Evolutionary conservation across 2,329 filamentous ascomycete genomes (phyloP), one percentile per base, ranked within the genome.

Genomic region (Sclerotinia trifoliorum): DNA sequence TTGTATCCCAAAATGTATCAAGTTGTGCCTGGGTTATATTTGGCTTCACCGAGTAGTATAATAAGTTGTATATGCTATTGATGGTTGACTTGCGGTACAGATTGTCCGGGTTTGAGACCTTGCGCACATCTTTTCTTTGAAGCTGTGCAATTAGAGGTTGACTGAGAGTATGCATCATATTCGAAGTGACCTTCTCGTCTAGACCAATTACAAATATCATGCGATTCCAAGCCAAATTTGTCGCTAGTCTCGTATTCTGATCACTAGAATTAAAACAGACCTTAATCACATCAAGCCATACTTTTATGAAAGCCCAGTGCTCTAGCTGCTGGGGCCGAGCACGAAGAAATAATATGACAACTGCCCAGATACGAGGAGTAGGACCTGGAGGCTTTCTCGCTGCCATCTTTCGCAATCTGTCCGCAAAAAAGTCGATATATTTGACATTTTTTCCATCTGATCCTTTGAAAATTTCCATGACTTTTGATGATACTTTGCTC

Each of bases 321-420:
- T 85, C 80, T 77, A 88, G 72, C 81, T 87, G 75, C 82, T 83
- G 72, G 78, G 88, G 79, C 80, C 87, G 80, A 70, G 79, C 82
- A 65, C 90, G 88, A 60, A 97, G 82, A 67, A 97, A 87, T 2
- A 97, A 83, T 8, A 94, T 87, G 2, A 96, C 82, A 48, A 93
- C 86, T 69, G 91, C 90, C 94, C 94, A 98, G 29, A 98, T 92
- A 72, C 93, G 91, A 7, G 95, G 94, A 0, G 96, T 93, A 0
- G 83, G 78, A 13, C 86, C 86, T 29, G 86, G 84, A 17, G 88
- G 85, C 71, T 83, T 88, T 61, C 85, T 83, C 71, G 88, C 85
- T 35, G 90, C 83, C 88, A 95, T 92, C 15, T 83, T 81, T 67
- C 85, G 85, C 65, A 98, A 82, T 44, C 87, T 85, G 26, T 85